phyloP scores from a whole-genome alignment of 2,329 filamentous ascomycete genomes.

The Penicillium fuscoglaucum region DNA sequence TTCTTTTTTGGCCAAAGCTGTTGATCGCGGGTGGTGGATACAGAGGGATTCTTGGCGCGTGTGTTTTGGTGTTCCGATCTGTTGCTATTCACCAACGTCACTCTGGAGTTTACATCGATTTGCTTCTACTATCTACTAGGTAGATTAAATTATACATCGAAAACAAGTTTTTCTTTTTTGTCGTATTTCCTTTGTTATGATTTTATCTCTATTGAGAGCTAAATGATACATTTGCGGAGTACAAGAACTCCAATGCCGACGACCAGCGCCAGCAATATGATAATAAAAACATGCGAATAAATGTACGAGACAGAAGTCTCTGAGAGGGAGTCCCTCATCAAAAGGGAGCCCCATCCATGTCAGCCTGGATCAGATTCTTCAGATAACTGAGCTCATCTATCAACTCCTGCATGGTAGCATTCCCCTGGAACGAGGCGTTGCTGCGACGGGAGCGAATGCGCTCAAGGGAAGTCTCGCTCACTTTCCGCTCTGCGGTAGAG shows the following conservation, averaged over 20 bases:
- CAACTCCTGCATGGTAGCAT: conserved; percentile 49
- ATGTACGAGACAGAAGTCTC: not conserved
- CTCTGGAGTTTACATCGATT: not conserved
- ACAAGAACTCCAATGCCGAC: conserved; percentile 3
- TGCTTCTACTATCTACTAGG: not conserved
- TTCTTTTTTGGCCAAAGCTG: conserved; percentile 17
- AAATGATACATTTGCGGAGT: conserved; percentile 8
- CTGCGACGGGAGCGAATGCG: conserved; percentile 18
- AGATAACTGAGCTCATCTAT: conserved; percentile 55
- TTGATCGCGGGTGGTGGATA: conserved; percentile 22
- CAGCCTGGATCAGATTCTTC: conserved; percentile 47
- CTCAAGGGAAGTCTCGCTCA: conserved; percentile 10
- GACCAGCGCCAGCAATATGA: conserved; percentile 19
- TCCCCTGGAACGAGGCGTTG: conserved; percentile 26
- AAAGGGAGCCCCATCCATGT: conserved; percentile 27
- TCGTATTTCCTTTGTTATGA: not conserved
- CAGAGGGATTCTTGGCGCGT: conserved; percentile 25
- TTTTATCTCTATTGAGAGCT: conserved; percentile 4
- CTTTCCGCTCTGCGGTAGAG: not conserved
- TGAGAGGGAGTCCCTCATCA: not conserved
- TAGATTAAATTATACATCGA: not conserved
- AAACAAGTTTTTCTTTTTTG: too few species aligned
- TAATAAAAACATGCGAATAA: not conserved
- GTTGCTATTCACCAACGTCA: not conserved
- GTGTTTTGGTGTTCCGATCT: conserved; percentile 3